Percentiles rank a stretch among this genome's conserved stretches.
phyloP scores from a whole-genome alignment of 2,329 filamentous ascomycete species.

The Orbilia ellipsospora region DNA sequence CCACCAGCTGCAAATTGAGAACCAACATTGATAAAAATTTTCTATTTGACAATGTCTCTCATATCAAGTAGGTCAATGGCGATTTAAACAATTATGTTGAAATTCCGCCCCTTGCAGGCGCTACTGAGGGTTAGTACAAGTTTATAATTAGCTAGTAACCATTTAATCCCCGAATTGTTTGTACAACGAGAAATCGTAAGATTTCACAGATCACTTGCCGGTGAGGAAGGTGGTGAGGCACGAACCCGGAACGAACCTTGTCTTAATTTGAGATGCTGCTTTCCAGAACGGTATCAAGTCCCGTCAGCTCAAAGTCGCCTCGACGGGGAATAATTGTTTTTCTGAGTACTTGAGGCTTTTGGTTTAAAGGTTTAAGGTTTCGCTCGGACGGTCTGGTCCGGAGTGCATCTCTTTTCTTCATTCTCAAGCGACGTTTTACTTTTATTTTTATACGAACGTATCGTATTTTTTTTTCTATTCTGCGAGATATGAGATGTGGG shows the following conservation, averaged over 20 bases:
- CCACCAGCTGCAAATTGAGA: no score
- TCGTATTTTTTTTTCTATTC: no score
- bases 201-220: neutral
- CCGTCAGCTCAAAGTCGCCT: conserved; percentile 9
- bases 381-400: neutral
- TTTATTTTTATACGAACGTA: neutral
- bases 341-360: neutral
- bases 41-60: no score
- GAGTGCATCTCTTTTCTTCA: neutral
- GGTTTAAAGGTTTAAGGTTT: conserved; percentile 1
- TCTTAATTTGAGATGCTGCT: conserved; percentile 16
- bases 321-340: neutral
- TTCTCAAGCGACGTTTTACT: neutral
- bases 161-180: neutral
- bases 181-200: conserved; percentile 22
- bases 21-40: no score
- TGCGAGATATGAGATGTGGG: no score
- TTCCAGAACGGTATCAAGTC: neutral
- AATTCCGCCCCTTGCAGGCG: no score
- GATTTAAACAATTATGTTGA: no score
- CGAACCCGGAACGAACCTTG: neutral
- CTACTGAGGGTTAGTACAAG: no score
- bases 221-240: conserved; percentile 24
- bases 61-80: no score
- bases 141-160: no score